Percentiles rank a stretch among this genome's conserved stretches.
Evolutionary conservation across 2,329 filamentous ascomycete species (phyloP).

Genomic region (Fusarium annulatum): DNA sequence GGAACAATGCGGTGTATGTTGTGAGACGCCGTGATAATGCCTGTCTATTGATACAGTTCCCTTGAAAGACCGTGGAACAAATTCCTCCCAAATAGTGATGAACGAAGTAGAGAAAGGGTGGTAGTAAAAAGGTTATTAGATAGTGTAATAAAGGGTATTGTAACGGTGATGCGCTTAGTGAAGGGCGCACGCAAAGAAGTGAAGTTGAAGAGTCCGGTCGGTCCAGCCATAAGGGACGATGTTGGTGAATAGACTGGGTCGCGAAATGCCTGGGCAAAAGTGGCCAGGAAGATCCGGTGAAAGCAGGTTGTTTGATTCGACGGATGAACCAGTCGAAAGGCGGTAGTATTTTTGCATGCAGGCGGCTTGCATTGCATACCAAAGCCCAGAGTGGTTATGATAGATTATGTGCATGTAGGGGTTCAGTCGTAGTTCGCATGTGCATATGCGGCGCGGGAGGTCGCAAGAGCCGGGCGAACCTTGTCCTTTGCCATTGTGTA

Average conservation of each 20-base stretch:
- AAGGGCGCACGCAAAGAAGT: constrained; percentile 34
- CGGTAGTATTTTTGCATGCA: constrained; percentile 9
- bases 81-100: constrained; percentile 39
- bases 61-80: constrained; percentile 36
- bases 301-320: constrained; percentile 40
- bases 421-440: constrained; percentile 36
- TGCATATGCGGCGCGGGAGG: constrained; percentile 39
- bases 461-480: constrained; percentile 37
- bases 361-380: constrained; percentile 36
- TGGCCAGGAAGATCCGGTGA: constrained; percentile 30
- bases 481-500: constrained; percentile 30
- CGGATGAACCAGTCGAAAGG: constrained; percentile 7
- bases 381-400: constrained; percentile 23
- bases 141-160: constrained; percentile 40
- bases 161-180: constrained; percentile 28
- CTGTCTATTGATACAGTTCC: constrained; percentile 47
- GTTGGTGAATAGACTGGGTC: constrained; percentile 15
- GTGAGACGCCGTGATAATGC: constrained; percentile 46
- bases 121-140: constrained; percentile 35
- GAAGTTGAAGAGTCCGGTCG: constrained; percentile 41
- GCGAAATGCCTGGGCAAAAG: constrained; percentile 13
- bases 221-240: constrained; percentile 43
- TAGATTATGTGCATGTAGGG: constrained; percentile 38
- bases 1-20: constrained; percentile 35
- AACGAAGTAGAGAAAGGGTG: constrained; percentile 26